phyloP scores from a whole-genome alignment of 495 filamentous ascomycete genomes.

The Hypoxylon lenormandii region DNA sequence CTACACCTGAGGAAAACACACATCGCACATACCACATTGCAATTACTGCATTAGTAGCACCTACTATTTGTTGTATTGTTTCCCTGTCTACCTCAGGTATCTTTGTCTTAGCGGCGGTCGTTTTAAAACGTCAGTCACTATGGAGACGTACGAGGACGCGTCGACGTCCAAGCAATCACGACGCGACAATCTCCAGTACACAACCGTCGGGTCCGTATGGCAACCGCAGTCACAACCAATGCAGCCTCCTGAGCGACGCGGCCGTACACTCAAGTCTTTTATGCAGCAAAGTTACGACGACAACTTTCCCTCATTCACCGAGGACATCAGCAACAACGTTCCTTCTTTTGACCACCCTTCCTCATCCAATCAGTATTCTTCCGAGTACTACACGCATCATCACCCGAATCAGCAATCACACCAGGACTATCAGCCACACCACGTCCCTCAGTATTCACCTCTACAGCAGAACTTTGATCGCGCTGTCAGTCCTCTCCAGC shows the following conservation, averaged over 20 bases:
- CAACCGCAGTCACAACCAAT: slow-evolving; percentile 56
- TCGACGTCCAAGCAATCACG: too few species aligned
- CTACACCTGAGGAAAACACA: too few species aligned
- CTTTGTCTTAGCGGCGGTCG: too few species aligned
- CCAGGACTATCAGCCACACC: slow-evolving; percentile 20
- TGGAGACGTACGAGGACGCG: slow-evolving; percentile 10
- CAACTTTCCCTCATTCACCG: slow-evolving; percentile 26
- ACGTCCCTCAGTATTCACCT: slow-evolving; percentile 55
- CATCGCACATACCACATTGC: too few species aligned
- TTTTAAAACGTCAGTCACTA: slow-evolving; percentile 23
- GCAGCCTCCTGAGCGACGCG: slow-evolving; percentile 60
- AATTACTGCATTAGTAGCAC: too few species aligned
- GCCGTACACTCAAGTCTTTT: slow-evolving; percentile 51
- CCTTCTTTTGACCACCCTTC: slow-evolving; percentile 16
- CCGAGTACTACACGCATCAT: too few species aligned
- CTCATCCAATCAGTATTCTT: slow-evolving; percentile 17
- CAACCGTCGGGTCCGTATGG: slow-evolving; percentile 62
- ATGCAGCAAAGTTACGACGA: slow-evolving; percentile 37
- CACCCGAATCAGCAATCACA: too few species aligned
- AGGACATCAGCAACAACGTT: slow-evolving; percentile 3
- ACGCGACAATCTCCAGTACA: slow-evolving; percentile 46
- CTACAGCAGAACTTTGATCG: slow-evolving; percentile 64
- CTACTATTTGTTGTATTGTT: too few species aligned
- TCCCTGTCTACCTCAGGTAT: too few species aligned
- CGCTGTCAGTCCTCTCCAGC: slow-evolving; percentile 52